phyloP scores from a whole-genome alignment of 2,329 filamentous ascomycete genomes.

The Trichophyton schoenleinii region DNA sequence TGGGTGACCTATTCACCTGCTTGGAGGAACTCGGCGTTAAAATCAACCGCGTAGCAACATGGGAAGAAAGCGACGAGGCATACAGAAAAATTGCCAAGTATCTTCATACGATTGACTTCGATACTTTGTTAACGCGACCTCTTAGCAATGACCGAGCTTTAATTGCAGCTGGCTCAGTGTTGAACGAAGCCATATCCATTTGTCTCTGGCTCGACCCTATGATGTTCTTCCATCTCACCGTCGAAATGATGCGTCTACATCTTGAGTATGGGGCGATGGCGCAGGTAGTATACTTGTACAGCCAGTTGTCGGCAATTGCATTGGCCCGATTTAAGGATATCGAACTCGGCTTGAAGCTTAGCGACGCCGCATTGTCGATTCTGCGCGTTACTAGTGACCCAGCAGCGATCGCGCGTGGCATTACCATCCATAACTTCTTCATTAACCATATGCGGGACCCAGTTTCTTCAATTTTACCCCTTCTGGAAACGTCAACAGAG shows the following conservation, averaged over 20 bases:
- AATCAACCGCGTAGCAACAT: slow-evolving; percentile 54
- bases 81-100: slow-evolving; percentile 53
- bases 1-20: slow-evolving; percentile 58
- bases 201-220: slow-evolving; percentile 49
- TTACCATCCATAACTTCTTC: slow-evolving; percentile 47
- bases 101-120: slow-evolving; percentile 46
- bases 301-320: slow-evolving; percentile 45
- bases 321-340: slow-evolving; percentile 47
- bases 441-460: slow-evolving; percentile 48
- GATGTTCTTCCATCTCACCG: slow-evolving; percentile 46
- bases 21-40: slow-evolving; percentile 56
- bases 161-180: slow-evolving; percentile 40
- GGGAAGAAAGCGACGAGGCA: slow-evolving; percentile 63
- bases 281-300: slow-evolving; percentile 47
- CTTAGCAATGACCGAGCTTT: slow-evolving; percentile 32
- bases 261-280: slow-evolving; percentile 43
- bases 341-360: slow-evolving; percentile 42
- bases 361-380: slow-evolving; percentile 40
- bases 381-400: slow-evolving; percentile 41
- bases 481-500: slow-evolving; percentile 44
- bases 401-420: slow-evolving; percentile 44
- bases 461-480: slow-evolving; percentile 39
- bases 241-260: slow-evolving; percentile 46
- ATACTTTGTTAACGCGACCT: slow-evolving; percentile 27
- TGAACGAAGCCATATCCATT: slow-evolving; percentile 46